Evolutionary conservation across 306 rosid genomes (phyloP).

Genomic region (Gynostemma pentaphyllum): DNA sequence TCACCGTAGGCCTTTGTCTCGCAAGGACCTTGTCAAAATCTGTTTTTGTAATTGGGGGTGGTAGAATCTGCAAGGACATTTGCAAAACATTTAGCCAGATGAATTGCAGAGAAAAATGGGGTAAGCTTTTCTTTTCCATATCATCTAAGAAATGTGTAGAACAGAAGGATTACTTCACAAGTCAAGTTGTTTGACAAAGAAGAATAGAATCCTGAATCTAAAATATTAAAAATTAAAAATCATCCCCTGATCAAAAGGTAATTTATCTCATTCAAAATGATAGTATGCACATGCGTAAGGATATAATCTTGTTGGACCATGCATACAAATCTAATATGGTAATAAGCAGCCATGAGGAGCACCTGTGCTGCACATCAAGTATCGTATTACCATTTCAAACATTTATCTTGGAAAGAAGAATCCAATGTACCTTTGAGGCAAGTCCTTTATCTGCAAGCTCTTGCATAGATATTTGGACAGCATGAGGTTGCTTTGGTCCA

Average conservation of each 20-base stretch:
- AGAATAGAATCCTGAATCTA: no score
- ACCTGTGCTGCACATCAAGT: not conserved
- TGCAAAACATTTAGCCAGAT: conserved; percentile 8
- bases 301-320: not conserved
- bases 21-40: conserved; percentile 99
- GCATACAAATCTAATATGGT: conserved; percentile 2
- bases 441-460: conserved; percentile 76
- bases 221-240: no score
- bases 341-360: not conserved
- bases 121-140: not conserved
- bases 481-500: conserved; percentile 75
- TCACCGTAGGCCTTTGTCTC: conserved; percentile 92
- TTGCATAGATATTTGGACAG: conserved; percentile 71
- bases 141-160: no score
- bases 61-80: conserved; percentile 64
- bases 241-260: no score
- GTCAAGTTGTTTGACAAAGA: no score
- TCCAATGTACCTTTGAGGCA: conserved; percentile 60
- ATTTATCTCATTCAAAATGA: no score
- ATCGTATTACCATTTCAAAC: not conserved
- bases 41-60: conserved; percentile 71
- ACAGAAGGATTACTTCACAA: no score
- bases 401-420: not conserved
- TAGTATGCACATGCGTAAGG: no score
- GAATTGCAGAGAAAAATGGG: not conserved